Conservation (phyloP, 225 moss, liverwort and hornwort species). For the Asterella californica region DNA sequence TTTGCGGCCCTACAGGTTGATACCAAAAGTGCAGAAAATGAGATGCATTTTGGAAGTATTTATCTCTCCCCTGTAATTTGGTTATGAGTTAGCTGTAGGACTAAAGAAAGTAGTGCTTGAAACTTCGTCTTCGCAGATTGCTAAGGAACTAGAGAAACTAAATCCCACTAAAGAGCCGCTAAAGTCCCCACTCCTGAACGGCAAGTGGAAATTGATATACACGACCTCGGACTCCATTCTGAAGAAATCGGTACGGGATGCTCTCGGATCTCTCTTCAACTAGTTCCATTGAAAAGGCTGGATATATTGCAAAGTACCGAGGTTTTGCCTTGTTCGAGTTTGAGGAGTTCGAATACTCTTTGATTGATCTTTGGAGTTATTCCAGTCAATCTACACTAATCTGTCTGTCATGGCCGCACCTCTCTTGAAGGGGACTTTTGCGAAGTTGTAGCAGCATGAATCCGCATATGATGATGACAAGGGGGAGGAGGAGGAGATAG, state of each 20-base stretch:
- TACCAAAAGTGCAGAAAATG: neutral
- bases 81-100: neutral
- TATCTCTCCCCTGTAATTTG: neutral
- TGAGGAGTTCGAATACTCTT: neutral
- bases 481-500: neutral
- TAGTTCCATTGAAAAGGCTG: neutral
- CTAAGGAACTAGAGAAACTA: constrained; percentile 64
- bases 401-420: neutral
- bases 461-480: neutral
- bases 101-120: neutral
- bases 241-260: constrained; percentile 53
- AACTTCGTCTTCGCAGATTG: constrained; percentile 41
- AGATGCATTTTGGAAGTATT: neutral
- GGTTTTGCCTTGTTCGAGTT: neutral
- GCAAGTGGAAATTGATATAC: constrained; percentile 90
- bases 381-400: neutral
- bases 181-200: constrained; percentile 64
- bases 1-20: no score
- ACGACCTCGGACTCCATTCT: constrained; percentile 70
- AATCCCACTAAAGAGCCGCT: constrained; percentile 80
- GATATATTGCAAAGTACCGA: neutral
- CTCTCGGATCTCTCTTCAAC: neutral
- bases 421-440: neutral
- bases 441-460: neutral
- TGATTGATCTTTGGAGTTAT: neutral